phyloP scores from a whole-genome alignment of 495 filamentous ascomycete species.

The Penicillium subrubescens region DNA sequence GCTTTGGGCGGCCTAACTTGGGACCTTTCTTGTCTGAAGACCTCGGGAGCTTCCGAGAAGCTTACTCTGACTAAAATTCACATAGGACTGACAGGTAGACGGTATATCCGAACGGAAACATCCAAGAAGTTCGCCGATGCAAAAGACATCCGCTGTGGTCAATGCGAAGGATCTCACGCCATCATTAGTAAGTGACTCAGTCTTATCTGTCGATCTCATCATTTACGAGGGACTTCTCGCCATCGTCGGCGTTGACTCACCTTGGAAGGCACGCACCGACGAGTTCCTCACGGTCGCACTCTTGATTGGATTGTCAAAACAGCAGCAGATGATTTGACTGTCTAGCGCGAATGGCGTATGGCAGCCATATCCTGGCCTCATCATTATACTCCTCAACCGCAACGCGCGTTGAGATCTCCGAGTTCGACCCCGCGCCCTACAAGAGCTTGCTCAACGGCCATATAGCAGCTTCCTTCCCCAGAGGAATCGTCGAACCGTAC shows the following conservation, averaged over 20 bases:
- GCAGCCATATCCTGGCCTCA: background rate
- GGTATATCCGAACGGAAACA: background rate
- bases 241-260: background rate
- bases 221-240: background rate
- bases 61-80: background rate
- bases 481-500: background rate
- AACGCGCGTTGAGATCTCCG: background rate
- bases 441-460: background rate
- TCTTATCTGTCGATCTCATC: conserved; percentile 2
- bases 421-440: background rate
- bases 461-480: background rate
- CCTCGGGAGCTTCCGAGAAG: too few species aligned
- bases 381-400: background rate
- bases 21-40: background rate
- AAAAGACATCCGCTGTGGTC: background rate
- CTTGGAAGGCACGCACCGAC: background rate
- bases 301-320: background rate
- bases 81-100: background rate
- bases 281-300: background rate
- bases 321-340: background rate
- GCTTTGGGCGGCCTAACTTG: background rate
- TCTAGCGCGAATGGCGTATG: conserved; percentile 1
- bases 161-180: background rate
- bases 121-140: background rate
- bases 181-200: background rate